Conservation (phyloP, 305 asterid species). For the Fraxinus velutina region DNA sequence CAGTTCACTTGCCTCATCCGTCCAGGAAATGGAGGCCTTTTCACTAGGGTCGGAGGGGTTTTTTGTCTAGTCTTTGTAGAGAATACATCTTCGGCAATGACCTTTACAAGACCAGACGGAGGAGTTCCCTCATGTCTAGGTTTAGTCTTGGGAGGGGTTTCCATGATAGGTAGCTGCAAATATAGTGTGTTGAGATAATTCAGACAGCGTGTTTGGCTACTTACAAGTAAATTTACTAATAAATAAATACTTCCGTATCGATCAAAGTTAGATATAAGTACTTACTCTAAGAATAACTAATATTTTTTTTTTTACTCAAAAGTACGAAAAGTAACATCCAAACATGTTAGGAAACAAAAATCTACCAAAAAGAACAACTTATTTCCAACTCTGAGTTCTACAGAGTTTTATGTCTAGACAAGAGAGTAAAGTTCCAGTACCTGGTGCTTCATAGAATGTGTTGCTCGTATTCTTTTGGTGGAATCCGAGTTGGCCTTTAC, state of each 20-base stretch:
- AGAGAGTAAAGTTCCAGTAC: slow-evolving; percentile 34
- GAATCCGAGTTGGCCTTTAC: slow-evolving; percentile 45
- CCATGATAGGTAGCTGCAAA: slow-evolving; percentile 55
- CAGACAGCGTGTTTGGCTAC: background rate
- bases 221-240: background rate
- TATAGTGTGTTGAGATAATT: slow-evolving; percentile 1
- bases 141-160: slow-evolving; percentile 62
- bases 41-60: slow-evolving; percentile 57
- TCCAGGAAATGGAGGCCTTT: slow-evolving; percentile 55
- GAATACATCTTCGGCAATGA: slow-evolving; percentile 50
- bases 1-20: slow-evolving; percentile 41
- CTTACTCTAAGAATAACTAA: background rate
- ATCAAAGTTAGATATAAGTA: background rate
- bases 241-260: background rate
- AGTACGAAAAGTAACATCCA: background rate
- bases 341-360: background rate
- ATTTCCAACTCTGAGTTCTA: background rate
- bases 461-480: slow-evolving; percentile 42
- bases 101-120: slow-evolving; percentile 49
- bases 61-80: slow-evolving; percentile 47
- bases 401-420: background rate
- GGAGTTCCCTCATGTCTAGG: slow-evolving; percentile 61
- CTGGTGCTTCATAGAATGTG: slow-evolving; percentile 69
- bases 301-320: background rate
- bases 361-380: background rate